A percentile compares a stretch with the other conserved stretches of the same genome.
Evolutionary conservation across 148 eudicot species (phyloP).

Genomic region (Chenopodium berlandieri): DNA sequence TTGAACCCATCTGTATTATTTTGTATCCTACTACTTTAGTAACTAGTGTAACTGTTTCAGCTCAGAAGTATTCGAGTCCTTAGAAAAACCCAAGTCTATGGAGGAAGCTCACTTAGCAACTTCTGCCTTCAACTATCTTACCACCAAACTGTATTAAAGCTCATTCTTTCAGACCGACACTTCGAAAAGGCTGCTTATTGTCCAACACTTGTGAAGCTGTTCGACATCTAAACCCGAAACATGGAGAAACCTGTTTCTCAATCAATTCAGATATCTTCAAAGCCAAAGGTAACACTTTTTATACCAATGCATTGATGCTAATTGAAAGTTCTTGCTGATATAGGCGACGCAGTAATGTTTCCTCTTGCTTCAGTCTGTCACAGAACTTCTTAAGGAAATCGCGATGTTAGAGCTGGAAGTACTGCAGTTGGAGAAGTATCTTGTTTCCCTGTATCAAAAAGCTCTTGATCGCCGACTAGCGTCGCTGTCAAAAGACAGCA

Average conservation of each 20-base stretch:
- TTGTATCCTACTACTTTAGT: background rate
- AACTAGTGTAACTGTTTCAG: background rate
- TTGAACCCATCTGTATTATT: background rate
- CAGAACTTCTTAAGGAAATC: slow-evolving; percentile 70
- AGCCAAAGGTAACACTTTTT: slow-evolving; percentile 18
- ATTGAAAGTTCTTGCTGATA: background rate
- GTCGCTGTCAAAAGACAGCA: slow-evolving; percentile 3
- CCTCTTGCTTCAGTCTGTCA: slow-evolving; percentile 44
- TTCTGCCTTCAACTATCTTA: background rate
- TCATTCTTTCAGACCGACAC: background rate
- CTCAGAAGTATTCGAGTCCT: background rate
- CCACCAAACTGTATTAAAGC: background rate
- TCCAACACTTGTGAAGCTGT: background rate
- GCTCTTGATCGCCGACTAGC: slow-evolving; percentile 38
- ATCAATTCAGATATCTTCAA: slow-evolving; percentile 14
- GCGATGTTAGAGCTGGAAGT: slow-evolving; percentile 73
- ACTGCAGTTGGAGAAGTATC: slow-evolving; percentile 62
- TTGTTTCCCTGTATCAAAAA: slow-evolving; percentile 63
- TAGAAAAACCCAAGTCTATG: background rate
- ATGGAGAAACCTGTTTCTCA: slow-evolving; percentile 25
- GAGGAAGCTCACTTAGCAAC: slow-evolving; percentile 4
- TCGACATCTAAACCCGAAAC: background rate
- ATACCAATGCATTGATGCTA: background rate
- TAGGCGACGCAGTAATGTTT: background rate
- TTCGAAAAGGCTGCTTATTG: background rate